Evolutionary conservation across 805 yeast genomes (phyloP).

Genomic region (Candida maesae): DNA sequence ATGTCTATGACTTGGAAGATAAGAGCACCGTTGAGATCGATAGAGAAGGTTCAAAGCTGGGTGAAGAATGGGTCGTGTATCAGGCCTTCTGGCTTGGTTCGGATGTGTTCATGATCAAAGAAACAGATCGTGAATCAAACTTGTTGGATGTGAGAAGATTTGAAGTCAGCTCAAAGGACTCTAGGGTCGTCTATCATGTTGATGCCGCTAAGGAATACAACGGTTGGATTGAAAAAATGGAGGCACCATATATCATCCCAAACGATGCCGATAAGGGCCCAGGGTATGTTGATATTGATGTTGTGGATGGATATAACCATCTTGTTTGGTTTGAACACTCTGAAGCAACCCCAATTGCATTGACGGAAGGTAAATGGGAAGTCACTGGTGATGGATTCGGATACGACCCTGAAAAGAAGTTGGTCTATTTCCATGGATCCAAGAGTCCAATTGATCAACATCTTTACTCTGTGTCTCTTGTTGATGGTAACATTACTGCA

Average conservation of each 20-base stretch:
- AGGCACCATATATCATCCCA: constrained; percentile 53
- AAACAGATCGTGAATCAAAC: constrained; percentile 68
- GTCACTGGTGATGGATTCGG: constrained; percentile 59
- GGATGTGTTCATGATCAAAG: constrained; percentile 45
- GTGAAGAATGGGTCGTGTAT: constrained; percentile 53
- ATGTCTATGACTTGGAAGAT: constrained; percentile 39
- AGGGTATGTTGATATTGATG: constrained; percentile 82
- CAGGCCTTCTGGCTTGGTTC: constrained; percentile 66
- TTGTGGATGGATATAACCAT: constrained; percentile 61
- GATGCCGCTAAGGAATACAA: constrained; percentile 43
- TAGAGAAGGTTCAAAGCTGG: constrained; percentile 24
- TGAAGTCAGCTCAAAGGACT: constrained; percentile 29
- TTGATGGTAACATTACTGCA: constrained; percentile 31
- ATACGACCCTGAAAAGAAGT: constrained; percentile 46
- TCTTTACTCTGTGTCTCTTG: constrained; percentile 19
- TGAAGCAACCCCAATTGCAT: constrained; percentile 44
- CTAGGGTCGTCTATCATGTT: constrained; percentile 41
- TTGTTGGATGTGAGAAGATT: constrained; percentile 48
- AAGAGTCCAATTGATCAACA: constrained; percentile 37
- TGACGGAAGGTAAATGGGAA: constrained; percentile 87
- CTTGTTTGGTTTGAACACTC: constrained; percentile 73
- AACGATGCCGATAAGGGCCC: constrained; percentile 36
- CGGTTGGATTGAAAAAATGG: constrained; percentile 77
- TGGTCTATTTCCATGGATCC: constrained; percentile 64
- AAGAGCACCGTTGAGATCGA: constrained; percentile 29